Base-by-base conservation (phyloP, 148 eudicot genomes). In the Selenicereus undatus region DNA sequence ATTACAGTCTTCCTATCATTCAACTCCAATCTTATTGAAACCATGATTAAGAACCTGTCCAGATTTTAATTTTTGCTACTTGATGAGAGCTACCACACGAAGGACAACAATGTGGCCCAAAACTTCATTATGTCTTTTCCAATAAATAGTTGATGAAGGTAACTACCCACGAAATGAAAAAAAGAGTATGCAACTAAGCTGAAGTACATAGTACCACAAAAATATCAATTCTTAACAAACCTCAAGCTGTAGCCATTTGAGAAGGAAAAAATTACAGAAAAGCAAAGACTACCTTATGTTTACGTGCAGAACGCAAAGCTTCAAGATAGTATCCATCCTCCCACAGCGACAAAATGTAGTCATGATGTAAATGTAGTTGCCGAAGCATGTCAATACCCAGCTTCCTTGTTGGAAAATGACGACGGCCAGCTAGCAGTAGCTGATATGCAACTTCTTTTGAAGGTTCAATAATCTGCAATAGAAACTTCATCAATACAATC, bases 391-490 rank as follows among this genome's bases (percentile, higher is more conserved):
- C 94, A 73, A 93, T 89, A 26, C 98, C 98, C 79, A 94, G 83
- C 88, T 94, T 96, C 86, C 93, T 87, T 66, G 91, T 91, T 66
- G 85, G 93, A 50, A 74, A 79, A 84, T 92, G 90, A 86, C 88
- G 88, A 58, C 88, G 89, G 43, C 98, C 99, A 77, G 90, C 88
- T 77, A 92, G 98, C 50, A 93, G 83, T 22, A 96, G 89, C 85
- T 94, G 95, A 80, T 87, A 48, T 36, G 99, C 99, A 72, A 92
- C 99, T 87, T 96, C 99, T 87, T 90, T 94, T 12, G 99, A 92
- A 72, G 95, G 93, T 88, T 96, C 99, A 74, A 96, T 86, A 84
- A 96, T 92, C 99, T 96, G 90, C 86, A 85, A 20, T 35, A 21
- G 62, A 75, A 66, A 65, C 58, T 29, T 65, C 36, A 18, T 74